Conservation (phyloP, 2,329 filamentous ascomycete genomes). For the Alternaria dauci region DNA sequence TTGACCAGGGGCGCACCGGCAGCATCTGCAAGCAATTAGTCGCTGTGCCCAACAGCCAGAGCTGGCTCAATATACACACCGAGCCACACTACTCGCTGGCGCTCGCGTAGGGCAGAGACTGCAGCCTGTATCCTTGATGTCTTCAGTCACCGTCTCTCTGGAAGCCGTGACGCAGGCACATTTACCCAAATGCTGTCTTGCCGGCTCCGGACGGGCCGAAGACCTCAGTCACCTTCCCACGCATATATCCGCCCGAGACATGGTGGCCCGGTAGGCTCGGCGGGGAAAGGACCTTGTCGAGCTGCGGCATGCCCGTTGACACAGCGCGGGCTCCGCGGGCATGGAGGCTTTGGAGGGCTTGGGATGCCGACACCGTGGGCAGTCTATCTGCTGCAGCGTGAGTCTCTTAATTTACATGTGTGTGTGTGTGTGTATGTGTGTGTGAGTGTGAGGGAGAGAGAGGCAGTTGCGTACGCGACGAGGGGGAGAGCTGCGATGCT, state of each 20-base stretch:
- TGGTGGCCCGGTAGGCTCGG: constrained; percentile 34
- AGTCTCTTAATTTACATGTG: constrained; percentile 16
- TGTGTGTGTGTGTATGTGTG: background rate
- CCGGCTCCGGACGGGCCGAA: constrained; percentile 88
- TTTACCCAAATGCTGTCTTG: constrained; percentile 84
- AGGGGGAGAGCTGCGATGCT: constrained; percentile 37
- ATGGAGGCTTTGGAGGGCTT: constrained; percentile 70
- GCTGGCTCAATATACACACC: constrained; percentile 62
- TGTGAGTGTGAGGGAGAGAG: background rate
- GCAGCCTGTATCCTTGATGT: constrained; percentile 72
- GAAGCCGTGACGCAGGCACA: constrained; percentile 29
- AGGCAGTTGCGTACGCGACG: constrained; percentile 48
- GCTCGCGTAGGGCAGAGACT: constrained; percentile 67
- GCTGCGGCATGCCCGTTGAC: constrained; percentile 57
- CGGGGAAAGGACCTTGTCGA: constrained; percentile 55
- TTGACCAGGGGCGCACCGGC: constrained; percentile 59
- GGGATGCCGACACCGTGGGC: constrained; percentile 77
- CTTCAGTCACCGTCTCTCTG: constrained; percentile 33
- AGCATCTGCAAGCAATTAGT: constrained; percentile 54
- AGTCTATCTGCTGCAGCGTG: constrained; percentile 68
- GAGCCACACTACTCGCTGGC: constrained; percentile 79
- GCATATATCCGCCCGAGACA: constrained; percentile 65
- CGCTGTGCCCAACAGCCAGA: constrained; percentile 13
- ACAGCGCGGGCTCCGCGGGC: constrained; percentile 58
- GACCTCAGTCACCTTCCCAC: constrained; percentile 83